Percentiles rank a stretch among this genome's conserved stretches.
phyloP scores from a whole-genome alignment of 306 rosid genomes.

The Lathyrus sativus region DNA sequence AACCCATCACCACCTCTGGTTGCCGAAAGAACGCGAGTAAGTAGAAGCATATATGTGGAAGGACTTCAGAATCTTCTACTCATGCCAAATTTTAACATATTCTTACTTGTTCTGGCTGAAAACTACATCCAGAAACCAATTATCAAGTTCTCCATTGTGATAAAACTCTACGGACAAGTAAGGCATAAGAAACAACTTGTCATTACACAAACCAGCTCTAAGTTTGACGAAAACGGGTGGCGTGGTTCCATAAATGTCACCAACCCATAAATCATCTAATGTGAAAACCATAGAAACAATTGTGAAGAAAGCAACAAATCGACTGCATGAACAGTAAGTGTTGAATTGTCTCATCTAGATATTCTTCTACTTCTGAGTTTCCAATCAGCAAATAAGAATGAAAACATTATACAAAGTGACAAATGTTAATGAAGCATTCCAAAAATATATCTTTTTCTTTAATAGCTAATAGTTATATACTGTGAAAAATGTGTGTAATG shows the following conservation, averaged over 20 bases:
- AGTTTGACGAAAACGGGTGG: constrained; percentile 1
- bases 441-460: constrained; percentile 16
- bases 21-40: constrained; percentile 59
- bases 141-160: background rate
- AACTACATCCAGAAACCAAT: background rate
- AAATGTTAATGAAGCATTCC: constrained; percentile 29
- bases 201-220: background rate
- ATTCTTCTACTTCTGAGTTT: constrained; percentile 10
- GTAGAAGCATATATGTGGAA: constrained; percentile 53
- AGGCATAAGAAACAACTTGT: background rate
- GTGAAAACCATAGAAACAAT: background rate
- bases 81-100: constrained; percentile 8
- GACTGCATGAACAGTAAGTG: background rate
- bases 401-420: constrained; percentile 26
- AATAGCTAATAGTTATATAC: constrained; percentile 17
- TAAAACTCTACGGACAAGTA: constrained; percentile 1
- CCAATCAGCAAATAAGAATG: constrained; percentile 30
- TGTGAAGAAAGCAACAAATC: background rate
- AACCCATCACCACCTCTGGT: constrained; percentile 44
- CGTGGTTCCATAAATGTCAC: background rate
- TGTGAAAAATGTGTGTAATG: constrained; percentile 3
- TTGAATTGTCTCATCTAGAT: constrained; percentile 18
- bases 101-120: background rate
- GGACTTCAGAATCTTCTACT: background rate
- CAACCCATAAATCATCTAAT: background rate